Base-by-base conservation (phyloP, 495 filamentous ascomycete genomes). In the Penicillium desertorum region DNA sequence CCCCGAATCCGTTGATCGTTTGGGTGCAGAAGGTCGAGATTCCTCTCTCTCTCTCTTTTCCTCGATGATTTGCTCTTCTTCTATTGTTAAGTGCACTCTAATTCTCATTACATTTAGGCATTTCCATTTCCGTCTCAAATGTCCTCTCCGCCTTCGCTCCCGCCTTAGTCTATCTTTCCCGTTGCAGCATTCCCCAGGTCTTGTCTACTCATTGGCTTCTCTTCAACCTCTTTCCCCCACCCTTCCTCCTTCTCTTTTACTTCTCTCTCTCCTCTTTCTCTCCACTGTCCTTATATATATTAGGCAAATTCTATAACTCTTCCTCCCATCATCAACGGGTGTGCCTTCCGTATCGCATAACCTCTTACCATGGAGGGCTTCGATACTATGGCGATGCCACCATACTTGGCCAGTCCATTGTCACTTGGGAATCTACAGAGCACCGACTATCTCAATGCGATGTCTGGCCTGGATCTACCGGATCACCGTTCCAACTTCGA, bases 341-440 rank as follows among this genome's bases (percentile, higher is more conserved):
- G 29, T 45, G 29, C n/a, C 46, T 58, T 48, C 51, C 52, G 47
- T 41, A 49, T 52, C 45, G 39, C 47, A 54, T 42, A 27, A 45
- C n/a, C 62, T 60, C 62, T 65, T 69, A 71, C 67, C 68, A 86
- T 88, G 81, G 81, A 86, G 65, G 79, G 82, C 68, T 88, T 83
- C 73, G 83, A 87, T 64, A 81, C 80, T 59, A 82, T 84, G 71
- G 78, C 79, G 63, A 83, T 87, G 81, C 79, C 66, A 45, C 65
- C 82, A 43, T 87, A 86, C 65, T 64, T 86, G 68, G 75, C 81
- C 22, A 80, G 75, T 58, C 78, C 81, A 51, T 69, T 85, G 51
- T 77, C 81, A 37, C 72, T 85, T 50, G 70, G 73, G 51, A 77
- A 79, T 72, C 69, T 81, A 41, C 78, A 81, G 57, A 67, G 71